Percentiles rank a stretch among this genome's conserved stretches.
phyloP scores from a whole-genome alignment of 495 filamentous ascomycete genomes.

The Durotheca rogersii region DNA sequence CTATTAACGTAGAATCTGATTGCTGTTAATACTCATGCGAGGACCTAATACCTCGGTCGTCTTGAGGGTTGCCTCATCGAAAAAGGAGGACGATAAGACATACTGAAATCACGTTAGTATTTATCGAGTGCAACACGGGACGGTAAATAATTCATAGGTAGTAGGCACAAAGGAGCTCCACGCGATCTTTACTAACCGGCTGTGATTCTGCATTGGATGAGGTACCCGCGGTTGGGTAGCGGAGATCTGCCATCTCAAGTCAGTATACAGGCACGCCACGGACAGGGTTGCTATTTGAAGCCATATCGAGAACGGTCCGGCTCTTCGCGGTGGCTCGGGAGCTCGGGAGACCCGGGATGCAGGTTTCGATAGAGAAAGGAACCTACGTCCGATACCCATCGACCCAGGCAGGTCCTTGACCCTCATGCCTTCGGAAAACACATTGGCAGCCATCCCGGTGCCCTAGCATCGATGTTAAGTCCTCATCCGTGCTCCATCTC shows the following conservation, averaged over 20 bases:
- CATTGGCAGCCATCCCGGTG: constrained; percentile 80
- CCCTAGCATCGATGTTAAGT: constrained; percentile 38
- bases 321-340: too few species aligned
- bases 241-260: constrained; percentile 48
- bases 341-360: not conserved
- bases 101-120: constrained; percentile 15
- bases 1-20: constrained; percentile 75
- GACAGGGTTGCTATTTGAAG: not conserved
- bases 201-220: constrained; percentile 71
- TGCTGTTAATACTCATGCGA: constrained; percentile 4
- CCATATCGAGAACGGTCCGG: not conserved
- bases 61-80: not conserved
- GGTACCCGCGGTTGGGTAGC: constrained; percentile 82
- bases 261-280: not conserved
- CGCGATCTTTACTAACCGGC: constrained; percentile 47
- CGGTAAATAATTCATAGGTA: too few species aligned
- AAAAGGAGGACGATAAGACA: not conserved
- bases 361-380: not conserved
- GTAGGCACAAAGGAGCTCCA: too few species aligned
- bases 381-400: constrained; percentile 70
- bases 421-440: constrained; percentile 71
- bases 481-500: not conserved
- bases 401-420: constrained; percentile 74
- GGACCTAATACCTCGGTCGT: not conserved
- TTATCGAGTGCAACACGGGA: too few species aligned